phyloP scores from a whole-genome alignment of 2,329 filamentous ascomycete genomes.

The Neofusicoccum cordaticola region DNA sequence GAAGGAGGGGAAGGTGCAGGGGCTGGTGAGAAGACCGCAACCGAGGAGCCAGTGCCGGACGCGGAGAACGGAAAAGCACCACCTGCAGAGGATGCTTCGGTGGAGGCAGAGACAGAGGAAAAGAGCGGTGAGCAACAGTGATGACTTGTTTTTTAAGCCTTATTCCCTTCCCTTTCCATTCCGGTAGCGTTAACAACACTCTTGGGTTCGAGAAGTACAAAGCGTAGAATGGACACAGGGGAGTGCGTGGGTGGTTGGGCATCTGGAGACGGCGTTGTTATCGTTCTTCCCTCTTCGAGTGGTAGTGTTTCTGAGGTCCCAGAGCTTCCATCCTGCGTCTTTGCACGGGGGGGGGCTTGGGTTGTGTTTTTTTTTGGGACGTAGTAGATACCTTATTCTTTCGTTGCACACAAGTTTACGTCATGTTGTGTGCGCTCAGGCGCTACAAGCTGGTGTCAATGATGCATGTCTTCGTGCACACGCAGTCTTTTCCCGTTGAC shows the following conservation, averaged over 20 bases:
- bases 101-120: neutral
- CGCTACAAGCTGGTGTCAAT: too few species aligned
- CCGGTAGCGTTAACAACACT: neutral
- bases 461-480: too few species aligned
- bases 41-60: neutral
- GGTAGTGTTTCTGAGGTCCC: neutral
- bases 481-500: too few species aligned
- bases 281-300: neutral
- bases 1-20: neutral
- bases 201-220: neutral
- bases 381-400: slow-evolving; percentile 1
- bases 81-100: neutral
- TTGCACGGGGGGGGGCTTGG: neutral
- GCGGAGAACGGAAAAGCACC: neutral
- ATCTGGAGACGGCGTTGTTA: neutral
- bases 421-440: neutral
- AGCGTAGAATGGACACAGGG: slow-evolving; percentile 7
- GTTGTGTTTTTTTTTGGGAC: neutral
- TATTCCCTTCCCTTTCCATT: neutral
- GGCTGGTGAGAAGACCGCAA: neutral
- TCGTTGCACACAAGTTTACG: neutral
- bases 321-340: neutral
- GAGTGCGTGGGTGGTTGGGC: neutral
- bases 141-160: neutral
- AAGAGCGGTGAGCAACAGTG: neutral